Percentiles rank a stretch among this genome's conserved stretches.
Conservation (phyloP, 768 basidiomycete genomes). For the Hygrocybe coccinea region DNA sequence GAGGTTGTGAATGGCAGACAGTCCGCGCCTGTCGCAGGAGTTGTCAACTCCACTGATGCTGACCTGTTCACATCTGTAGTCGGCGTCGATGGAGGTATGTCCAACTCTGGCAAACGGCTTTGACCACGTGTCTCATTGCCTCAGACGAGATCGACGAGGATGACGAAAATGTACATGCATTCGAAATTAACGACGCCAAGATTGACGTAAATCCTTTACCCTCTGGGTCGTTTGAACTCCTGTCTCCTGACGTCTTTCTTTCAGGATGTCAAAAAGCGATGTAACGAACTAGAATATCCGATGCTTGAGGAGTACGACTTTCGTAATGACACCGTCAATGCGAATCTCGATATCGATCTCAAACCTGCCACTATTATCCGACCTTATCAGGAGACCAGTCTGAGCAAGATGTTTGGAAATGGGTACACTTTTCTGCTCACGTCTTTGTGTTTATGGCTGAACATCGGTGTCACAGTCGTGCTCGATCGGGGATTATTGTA, state of each 20-base stretch:
- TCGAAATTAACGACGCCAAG: constrained; percentile 89
- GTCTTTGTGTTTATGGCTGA: constrained; percentile 6
- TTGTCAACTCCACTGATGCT: constrained; percentile 46
- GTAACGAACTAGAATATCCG: constrained; percentile 94
- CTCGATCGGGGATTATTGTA: constrained; percentile 96
- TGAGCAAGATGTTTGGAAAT: constrained; percentile 99
- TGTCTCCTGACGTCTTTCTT: constrained; percentile 9
- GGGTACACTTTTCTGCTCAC: constrained; percentile 49
- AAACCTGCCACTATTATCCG: constrained; percentile 97
- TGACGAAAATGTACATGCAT: constrained; percentile 95
- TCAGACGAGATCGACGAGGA: constrained; percentile 96
- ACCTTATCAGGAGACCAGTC: constrained; percentile 96
- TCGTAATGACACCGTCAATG: constrained; percentile 91
- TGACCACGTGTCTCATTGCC: neutral
- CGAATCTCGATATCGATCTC: constrained; percentile 96
- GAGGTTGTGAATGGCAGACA: constrained; percentile 27
- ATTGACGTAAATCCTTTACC: constrained; percentile 61
- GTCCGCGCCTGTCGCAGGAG: constrained; percentile 17
- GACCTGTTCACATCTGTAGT: constrained; percentile 96
- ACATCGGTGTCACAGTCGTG: constrained; percentile 57
- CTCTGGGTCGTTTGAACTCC: constrained; percentile 1
- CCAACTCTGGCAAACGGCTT: neutral
- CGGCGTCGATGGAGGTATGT: constrained; percentile 63
- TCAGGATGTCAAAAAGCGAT: constrained; percentile 92
- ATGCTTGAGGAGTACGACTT: constrained; percentile 99